Percentiles rank a stretch among this genome's conserved stretches.
Evolutionary conservation across 2,329 filamentous ascomycete genomes (phyloP).

Genomic region (Colletotrichum sojae): DNA sequence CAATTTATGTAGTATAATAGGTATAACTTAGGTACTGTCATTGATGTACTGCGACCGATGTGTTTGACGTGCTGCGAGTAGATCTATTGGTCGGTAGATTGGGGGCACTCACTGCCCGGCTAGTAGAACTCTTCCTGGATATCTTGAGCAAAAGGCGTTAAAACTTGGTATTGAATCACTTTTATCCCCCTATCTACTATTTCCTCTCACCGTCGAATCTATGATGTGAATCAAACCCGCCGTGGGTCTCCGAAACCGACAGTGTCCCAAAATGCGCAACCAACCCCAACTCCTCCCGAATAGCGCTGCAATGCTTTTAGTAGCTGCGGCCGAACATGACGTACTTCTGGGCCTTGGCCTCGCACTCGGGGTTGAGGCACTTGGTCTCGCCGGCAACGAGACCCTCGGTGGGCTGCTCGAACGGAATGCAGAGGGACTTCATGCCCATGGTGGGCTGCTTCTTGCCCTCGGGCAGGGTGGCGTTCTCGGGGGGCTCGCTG

Average conservation of each 20-base stretch:
- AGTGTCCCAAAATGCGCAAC: constrained; percentile 35
- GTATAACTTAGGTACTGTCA: no score
- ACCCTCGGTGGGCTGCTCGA: constrained; percentile 83
- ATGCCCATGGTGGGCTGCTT: constrained; percentile 72
- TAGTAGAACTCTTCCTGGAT: no score
- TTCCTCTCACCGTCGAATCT: not conserved
- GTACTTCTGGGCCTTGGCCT: constrained; percentile 83
- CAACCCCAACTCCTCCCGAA: constrained; percentile 37
- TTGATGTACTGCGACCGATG: no score
- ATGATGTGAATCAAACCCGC: constrained; percentile 20
- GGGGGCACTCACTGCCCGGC: no score
- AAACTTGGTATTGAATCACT: constrained; percentile 40
- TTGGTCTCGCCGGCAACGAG: constrained; percentile 86
- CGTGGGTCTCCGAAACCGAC: constrained; percentile 31
- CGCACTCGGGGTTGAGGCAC: constrained; percentile 92
- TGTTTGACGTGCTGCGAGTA: no score
- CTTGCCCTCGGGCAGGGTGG: constrained; percentile 65
- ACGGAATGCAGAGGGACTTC: constrained; percentile 81
- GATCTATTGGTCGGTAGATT: no score
- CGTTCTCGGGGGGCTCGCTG: constrained; percentile 65
- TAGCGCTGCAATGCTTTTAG: constrained; percentile 50
- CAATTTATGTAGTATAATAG: no score
- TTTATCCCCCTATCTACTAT: constrained; percentile 23
- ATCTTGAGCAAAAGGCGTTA: not conserved
- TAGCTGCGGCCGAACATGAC: constrained; percentile 91